Evolutionary conservation across 768 basidiomycete genomes (phyloP).

Genomic region (Leccinum pellstonianum): DNA sequence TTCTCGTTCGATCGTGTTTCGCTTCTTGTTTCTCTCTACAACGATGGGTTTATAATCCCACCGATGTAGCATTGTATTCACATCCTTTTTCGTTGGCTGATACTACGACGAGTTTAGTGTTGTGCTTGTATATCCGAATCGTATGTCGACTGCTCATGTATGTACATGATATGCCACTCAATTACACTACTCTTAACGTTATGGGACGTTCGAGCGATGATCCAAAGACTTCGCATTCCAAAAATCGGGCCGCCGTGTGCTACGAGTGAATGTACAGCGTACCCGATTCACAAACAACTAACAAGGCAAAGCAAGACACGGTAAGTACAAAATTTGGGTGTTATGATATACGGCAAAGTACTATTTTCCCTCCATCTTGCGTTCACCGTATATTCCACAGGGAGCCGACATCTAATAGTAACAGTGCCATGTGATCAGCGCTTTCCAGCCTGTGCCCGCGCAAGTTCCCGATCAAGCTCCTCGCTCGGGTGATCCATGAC

Average conservation of each 20-base stretch:
- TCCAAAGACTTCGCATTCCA: background rate
- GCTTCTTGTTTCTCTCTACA: background rate
- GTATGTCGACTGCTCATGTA: background rate
- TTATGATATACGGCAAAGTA: background rate
- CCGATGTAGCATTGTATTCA: background rate
- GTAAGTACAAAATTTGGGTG: background rate
- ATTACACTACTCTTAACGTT: background rate
- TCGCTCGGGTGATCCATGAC: conserved; percentile 84
- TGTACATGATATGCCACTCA: background rate
- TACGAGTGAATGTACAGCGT: too few relatives aligned
- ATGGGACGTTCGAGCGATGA: background rate
- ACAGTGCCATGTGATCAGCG: conserved; percentile 12
- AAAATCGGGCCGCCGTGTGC: too few relatives aligned
- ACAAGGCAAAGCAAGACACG: background rate
- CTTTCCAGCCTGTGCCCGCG: conserved; percentile 56
- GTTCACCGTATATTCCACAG: background rate
- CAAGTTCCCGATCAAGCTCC: conserved; percentile 84
- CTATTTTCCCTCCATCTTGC: background rate
- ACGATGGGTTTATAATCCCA: background rate
- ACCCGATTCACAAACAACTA: background rate
- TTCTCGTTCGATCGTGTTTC: background rate
- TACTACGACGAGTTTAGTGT: background rate
- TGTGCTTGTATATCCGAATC: background rate
- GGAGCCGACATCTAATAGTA: background rate
- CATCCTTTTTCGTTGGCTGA: background rate